Evolutionary conservation across 1,139 yeast genomes (phyloP).

Genomic region (Yamadazyma sp.): DNA sequence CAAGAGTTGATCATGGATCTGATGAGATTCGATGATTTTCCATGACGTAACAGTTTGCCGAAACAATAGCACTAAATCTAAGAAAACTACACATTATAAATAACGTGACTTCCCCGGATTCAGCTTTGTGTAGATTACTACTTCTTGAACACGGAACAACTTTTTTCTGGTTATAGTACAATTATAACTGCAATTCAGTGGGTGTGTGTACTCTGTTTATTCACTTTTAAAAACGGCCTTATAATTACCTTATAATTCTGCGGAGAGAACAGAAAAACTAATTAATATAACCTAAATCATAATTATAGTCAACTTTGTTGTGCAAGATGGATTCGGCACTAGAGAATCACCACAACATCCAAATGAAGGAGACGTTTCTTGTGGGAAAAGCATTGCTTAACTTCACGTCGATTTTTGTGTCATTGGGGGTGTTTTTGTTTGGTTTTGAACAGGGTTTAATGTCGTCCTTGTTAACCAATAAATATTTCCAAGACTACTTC

Average conservation of each 20-base stretch:
- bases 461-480: slow-evolving; percentile 64
- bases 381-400: slow-evolving; percentile 55
- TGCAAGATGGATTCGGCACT: slow-evolving; percentile 1
- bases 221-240: no score
- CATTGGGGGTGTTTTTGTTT: slow-evolving; percentile 58
- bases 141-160: no score
- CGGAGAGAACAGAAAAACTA: not conserved
- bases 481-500: slow-evolving; percentile 71
- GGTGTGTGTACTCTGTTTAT: no score
- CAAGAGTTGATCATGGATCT: not conserved
- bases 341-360: slow-evolving; percentile 27
- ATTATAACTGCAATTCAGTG: no score
- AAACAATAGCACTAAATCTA: not conserved
- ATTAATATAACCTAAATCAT: not conserved
- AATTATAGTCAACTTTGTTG: no score
- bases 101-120: slow-evolving; percentile 1
- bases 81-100: not conserved
- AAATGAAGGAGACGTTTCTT: slow-evolving; percentile 41
- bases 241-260: not conserved
- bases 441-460: slow-evolving; percentile 67
- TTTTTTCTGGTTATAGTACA: no score
- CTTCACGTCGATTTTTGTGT: slow-evolving; percentile 60
- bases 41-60: slow-evolving; percentile 1
- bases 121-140: no score
- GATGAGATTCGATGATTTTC: not conserved